Evolutionary conservation across 345 rosid genomes (phyloP).

Genomic region (Bretschneidera sinensis): DNA sequence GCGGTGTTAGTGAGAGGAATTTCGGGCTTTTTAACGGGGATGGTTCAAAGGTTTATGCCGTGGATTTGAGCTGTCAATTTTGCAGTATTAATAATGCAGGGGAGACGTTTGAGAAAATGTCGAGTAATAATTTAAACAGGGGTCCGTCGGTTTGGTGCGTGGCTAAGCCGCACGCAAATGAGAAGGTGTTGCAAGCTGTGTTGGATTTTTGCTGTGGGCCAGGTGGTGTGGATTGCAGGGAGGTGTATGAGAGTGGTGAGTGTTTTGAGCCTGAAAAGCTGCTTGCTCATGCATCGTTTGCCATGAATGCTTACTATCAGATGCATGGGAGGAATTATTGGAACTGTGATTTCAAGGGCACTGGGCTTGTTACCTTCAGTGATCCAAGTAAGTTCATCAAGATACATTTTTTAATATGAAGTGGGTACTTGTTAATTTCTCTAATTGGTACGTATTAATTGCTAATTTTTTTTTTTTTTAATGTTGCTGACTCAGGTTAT

Average conservation of each 20-base stretch:
- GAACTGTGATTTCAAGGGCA: constrained; percentile 71
- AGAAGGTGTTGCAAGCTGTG: constrained; percentile 50
- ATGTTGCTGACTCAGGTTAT: constrained; percentile 34
- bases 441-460: no score
- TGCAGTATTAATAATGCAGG: constrained; percentile 37
- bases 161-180: constrained; percentile 65
- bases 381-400: constrained; percentile 71
- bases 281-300: constrained; percentile 63
- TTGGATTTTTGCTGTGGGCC: constrained; percentile 58
- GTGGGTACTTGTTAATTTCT: no score
- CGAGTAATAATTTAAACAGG: constrained; percentile 16
- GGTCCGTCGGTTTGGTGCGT: constrained; percentile 75
- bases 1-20: constrained; percentile 45
- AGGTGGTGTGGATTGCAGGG: constrained; percentile 71
- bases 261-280: constrained; percentile 49
- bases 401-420: no score
- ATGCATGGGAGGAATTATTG: constrained; percentile 74
- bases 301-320: constrained; percentile 67
- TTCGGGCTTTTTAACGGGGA: constrained; percentile 58
- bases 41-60: constrained; percentile 50
- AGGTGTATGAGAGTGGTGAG: constrained; percentile 37
- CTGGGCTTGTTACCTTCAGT: constrained; percentile 58
- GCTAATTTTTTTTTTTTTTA: neutral
- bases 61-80: constrained; percentile 57
- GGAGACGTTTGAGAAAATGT: constrained; percentile 30